These are phyloP conservation scores for Gastrolobium villosum DNA, from an alignment of 306 rosid species.

Conservation along the genomic window DNA sequence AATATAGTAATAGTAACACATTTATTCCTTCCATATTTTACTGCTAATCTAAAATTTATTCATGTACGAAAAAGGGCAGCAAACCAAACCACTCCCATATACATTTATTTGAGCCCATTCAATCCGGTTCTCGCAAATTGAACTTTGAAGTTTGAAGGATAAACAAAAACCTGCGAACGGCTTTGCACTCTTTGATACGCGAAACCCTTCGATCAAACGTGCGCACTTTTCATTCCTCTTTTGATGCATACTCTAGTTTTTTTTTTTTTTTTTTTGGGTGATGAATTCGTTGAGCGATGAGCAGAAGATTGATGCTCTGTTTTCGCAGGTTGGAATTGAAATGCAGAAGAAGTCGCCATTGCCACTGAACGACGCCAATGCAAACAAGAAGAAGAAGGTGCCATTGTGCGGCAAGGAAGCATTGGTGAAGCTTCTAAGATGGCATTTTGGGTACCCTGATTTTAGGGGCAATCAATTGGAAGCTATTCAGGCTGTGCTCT, in stretches of 20 bases:
- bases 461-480: constrained; percentile 87
- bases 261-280: not conserved
- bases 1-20: too few relatives aligned
- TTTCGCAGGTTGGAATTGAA: constrained; percentile 43
- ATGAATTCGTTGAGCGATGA: not conserved
- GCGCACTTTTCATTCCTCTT: not conserved
- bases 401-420: constrained; percentile 60
- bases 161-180: constrained; percentile 34
- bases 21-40: too few relatives aligned
- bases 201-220: constrained; percentile 40
- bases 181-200: not conserved
- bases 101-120: too few relatives aligned
- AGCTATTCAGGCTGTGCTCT: constrained; percentile 81
- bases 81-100: too few relatives aligned
- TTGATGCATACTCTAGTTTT: not conserved
- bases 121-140: not conserved
- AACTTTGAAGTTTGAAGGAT: too few relatives aligned
- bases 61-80: too few relatives aligned
- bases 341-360: constrained; percentile 83
- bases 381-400: constrained; percentile 52
- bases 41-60: too few relatives aligned
- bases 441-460: constrained; percentile 92
- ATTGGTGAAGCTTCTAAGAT: constrained; percentile 82
- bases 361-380: constrained; percentile 58
- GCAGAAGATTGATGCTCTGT: not conserved